Conservation (phyloP, 2,329 filamentous ascomycete species). For the Aspergillus intermedius region DNA sequence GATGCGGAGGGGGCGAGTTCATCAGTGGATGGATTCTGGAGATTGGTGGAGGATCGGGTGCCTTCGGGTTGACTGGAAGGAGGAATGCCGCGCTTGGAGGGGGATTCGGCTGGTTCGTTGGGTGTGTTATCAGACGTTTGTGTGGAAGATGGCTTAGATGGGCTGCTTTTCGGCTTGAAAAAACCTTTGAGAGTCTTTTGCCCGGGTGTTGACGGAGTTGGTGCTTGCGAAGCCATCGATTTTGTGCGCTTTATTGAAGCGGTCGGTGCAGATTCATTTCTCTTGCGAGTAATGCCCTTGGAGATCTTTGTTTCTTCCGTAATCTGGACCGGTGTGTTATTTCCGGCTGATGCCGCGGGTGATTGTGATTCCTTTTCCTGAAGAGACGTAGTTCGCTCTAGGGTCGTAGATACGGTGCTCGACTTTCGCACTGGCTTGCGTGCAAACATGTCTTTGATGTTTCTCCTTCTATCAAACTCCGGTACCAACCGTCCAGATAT, state of each 20-base stretch:
- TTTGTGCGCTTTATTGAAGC: constrained; percentile 48
- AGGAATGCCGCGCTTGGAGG: background rate
- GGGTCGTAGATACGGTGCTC: background rate
- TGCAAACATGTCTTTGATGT: constrained; percentile 88
- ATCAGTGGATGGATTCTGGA: background rate
- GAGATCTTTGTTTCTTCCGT: constrained; percentile 1
- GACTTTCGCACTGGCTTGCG: constrained; percentile 43
- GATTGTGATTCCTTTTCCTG: constrained; percentile 3
- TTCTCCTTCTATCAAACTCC: constrained; percentile 78
- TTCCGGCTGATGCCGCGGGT: background rate
- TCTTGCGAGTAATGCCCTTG: constrained; percentile 27
- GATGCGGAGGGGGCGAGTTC: constrained; percentile 12
- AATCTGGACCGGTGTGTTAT: background rate
- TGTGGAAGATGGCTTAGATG: background rate
- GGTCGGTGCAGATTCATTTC: constrained; percentile 22
- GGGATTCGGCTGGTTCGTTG: background rate
- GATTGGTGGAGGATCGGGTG: constrained; percentile 2
- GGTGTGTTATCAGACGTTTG: background rate
- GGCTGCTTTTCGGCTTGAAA: constrained; percentile 57
- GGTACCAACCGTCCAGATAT: constrained; percentile 77
- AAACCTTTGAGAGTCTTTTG: constrained; percentile 68
- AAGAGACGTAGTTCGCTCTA: background rate
- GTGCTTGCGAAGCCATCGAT: constrained; percentile 22
- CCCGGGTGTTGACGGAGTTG: constrained; percentile 34
- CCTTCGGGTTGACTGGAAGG: background rate